Conservation (phyloP, 2,329 filamentous ascomycete species). For the Chrysoporthe puriensis region DNA sequence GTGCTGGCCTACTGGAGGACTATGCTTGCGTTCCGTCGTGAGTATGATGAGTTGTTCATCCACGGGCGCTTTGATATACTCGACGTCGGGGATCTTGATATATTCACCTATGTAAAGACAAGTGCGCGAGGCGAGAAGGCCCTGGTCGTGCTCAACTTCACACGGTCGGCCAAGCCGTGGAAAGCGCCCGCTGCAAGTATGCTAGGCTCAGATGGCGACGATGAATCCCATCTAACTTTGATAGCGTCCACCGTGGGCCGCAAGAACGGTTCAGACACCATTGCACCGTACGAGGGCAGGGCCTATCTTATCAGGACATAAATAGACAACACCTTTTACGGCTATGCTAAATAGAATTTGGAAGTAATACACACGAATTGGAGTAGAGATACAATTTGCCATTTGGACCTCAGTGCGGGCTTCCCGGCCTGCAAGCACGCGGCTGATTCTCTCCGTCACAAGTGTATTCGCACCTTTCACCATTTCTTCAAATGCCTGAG, state of each 20-base stretch:
- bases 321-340: not conserved
- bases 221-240: not conserved
- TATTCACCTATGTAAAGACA: slow-evolving; percentile 59
- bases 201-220: not conserved
- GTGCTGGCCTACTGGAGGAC: slow-evolving; percentile 64
- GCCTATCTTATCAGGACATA: not conserved
- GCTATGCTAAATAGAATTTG: too few species aligned
- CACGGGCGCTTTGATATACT: slow-evolving; percentile 63
- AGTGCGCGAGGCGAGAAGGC: not conserved
- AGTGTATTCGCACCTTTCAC: too few species aligned
- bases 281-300: slow-evolving; percentile 1
- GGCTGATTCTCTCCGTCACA: too few species aligned
- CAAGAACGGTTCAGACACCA: not conserved
- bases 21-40: slow-evolving; percentile 55
- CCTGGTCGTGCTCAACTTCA: slow-evolving; percentile 11
- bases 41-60: slow-evolving; percentile 62
- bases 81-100: slow-evolving; percentile 52
- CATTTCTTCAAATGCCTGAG: too few species aligned
- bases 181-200: not conserved
- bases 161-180: slow-evolving; percentile 22
- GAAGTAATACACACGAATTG: too few species aligned
- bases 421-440: too few species aligned
- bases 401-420: too few species aligned
- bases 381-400: too few species aligned
- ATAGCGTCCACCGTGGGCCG: not conserved